These are phyloP conservation scores for Fusarium torreyae DNA, from an alignment of 2,329 filamentous ascomycete species.

Conservation along the genomic window DNA sequence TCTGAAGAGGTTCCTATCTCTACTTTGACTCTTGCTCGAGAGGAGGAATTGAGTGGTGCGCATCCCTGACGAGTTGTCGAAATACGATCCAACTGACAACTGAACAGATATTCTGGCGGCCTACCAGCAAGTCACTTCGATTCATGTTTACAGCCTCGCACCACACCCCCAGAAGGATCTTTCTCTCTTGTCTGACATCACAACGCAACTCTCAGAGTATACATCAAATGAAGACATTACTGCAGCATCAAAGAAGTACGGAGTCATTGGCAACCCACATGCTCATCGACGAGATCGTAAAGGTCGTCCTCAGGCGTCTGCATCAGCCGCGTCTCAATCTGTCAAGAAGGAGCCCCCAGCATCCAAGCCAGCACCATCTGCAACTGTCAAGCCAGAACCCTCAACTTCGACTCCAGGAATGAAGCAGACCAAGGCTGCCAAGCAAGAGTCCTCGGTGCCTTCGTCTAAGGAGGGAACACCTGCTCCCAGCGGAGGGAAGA, in stretches of 20 bases:
- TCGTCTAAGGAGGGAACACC: slow-evolving; percentile 48
- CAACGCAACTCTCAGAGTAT: slow-evolving; percentile 72
- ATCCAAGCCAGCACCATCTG: slow-evolving; percentile 32
- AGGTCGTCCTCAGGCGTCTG: slow-evolving; percentile 48
- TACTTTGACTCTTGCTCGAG: slow-evolving; percentile 76
- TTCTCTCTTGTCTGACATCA: slow-evolving; percentile 78
- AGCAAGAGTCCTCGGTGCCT: slow-evolving; percentile 51
- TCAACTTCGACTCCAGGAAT: slow-evolving; percentile 17
- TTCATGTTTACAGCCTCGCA: slow-evolving; percentile 91
- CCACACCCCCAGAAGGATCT: slow-evolving; percentile 78
- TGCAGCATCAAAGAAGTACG: slow-evolving; percentile 73
- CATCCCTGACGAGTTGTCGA: not conserved
- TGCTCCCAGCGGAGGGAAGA: slow-evolving; percentile 51
- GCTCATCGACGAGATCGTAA: slow-evolving; percentile 68
- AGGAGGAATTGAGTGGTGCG: slow-evolving; percentile 79
- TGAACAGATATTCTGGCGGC: slow-evolving; percentile 73
- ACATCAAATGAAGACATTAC: slow-evolving; percentile 72
- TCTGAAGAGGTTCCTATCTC: slow-evolving; percentile 68
- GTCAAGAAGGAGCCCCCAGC: slow-evolving; percentile 32
- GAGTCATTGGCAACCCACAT: slow-evolving; percentile 81
- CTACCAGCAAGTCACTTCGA: slow-evolving; percentile 81
- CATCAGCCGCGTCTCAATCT: slow-evolving; percentile 47
- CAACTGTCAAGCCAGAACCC: slow-evolving; percentile 47
- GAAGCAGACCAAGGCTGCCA: slow-evolving; percentile 41
- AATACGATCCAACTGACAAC: slow-evolving; percentile 23